Base-by-base conservation (phyloP, 305 asterid species). In the Stenogyne calaminthoides region DNA sequence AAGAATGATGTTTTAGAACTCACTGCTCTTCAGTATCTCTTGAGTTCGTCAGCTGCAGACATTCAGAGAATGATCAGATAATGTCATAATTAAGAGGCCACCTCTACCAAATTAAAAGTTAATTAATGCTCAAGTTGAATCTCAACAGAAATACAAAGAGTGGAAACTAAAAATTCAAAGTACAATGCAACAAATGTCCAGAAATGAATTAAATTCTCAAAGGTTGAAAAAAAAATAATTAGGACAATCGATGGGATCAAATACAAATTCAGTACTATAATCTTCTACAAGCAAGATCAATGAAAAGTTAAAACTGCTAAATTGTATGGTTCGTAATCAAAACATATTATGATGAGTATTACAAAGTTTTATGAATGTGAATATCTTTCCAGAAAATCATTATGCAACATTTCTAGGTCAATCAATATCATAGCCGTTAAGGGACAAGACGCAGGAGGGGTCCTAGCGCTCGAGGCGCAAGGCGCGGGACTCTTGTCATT, bases 1-100 rank as follows among this genome's bases (percentile, higher is more conserved):
- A 40, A 58, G 64, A 55, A 69, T 27, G 22, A 61, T 19, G 18
- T 70, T 22, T 25, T 68, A 66, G 47, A 78, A 75, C 95, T 89
- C 73, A 95, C 98, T 86, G 64, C 72, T 82, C 84, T 60, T 89
- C 96, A 56, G 79, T 56, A 52, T 74, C 89, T 70, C 90, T 84
- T 62, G 90, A 72, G 74, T 71, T 80, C 58, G 78, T 69, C 69
- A 59, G 79, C 97, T 91, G 94, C 86, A 82, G 27, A 76, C 46
- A 77, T 64, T 57, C 18, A 75, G 58, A 79, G 69, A 76, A 69
- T 36, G 18, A 74, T 89, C 71, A 85, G 82, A 73, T 62, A 64
- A 56, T 58, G 34, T 29, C 60, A 57, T 25, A 22, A 47, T 54
- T 12, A 62, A 29, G 61, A 36, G n/a, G 27, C 63, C 73, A 62